Evolutionary conservation across 2,329 filamentous ascomycete species (phyloP).

Genomic region (Diaporthe sp.): DNA sequence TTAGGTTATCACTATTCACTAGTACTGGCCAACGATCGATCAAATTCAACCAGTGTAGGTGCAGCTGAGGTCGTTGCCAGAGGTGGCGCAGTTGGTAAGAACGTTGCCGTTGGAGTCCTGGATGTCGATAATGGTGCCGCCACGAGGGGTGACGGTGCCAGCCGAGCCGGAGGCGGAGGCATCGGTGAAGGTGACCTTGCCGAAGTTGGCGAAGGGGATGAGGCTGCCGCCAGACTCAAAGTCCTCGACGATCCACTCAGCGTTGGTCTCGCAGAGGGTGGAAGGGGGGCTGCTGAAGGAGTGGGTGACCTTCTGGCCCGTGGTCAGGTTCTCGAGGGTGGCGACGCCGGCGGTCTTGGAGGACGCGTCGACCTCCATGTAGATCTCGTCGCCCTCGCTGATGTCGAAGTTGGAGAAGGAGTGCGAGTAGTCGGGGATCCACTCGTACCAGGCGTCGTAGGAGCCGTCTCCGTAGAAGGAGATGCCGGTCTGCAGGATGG

Average conservation of each 20-base stretch:
- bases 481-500: constrained; percentile 70
- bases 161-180: constrained; percentile 50
- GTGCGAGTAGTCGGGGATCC: constrained; percentile 67
- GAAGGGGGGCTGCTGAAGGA: constrained; percentile 59
- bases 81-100: constrained; percentile 37
- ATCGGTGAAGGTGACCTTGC: constrained; percentile 57
- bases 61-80: constrained; percentile 37
- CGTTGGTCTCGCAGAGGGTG: constrained; percentile 66
- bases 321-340: constrained; percentile 61
- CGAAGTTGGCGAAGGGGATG: constrained; percentile 62
- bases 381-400: constrained; percentile 39
- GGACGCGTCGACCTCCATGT: constrained; percentile 51
- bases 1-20: too few relatives aligned
- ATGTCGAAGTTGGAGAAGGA: constrained; percentile 39
- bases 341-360: constrained; percentile 59
- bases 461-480: constrained; percentile 63
- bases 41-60: constrained; percentile 52
- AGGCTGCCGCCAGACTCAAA: constrained; percentile 55
- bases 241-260: constrained; percentile 74
- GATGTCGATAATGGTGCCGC: constrained; percentile 57
- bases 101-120: constrained; percentile 29
- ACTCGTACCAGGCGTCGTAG: constrained; percentile 71
- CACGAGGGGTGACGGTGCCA: constrained; percentile 50
- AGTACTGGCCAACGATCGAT: neutral
- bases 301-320: constrained; percentile 64